Base-by-base conservation (phyloP, 75 land plant species). In the Cupressus sempervirens region DNA sequence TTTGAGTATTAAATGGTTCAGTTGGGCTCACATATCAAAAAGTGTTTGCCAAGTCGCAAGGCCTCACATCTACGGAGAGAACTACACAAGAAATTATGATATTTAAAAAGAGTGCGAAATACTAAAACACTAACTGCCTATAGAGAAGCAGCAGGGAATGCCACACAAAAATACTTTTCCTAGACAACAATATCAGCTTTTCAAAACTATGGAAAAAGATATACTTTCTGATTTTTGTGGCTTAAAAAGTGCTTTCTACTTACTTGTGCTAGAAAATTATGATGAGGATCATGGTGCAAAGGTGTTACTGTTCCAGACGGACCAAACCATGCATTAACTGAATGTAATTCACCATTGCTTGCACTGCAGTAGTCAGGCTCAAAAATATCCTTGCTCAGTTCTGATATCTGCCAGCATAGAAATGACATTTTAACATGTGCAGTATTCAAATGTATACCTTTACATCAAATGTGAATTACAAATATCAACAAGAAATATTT, bases 251-350 rank as follows among this genome's bases (percentile, higher is more conserved):
- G 26, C 38, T 79, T 50, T 36, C 45, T 14, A 43, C 85, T 81
- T 41, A 97, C 99, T 93, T 98, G 99, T 40, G 97, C 94, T 45
- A 98, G 89, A 84, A 98, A 88, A 88, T 98, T 98, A 86, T 98
- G 98, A 81, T 94, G 98, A 16, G 99, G 99, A 84, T 98, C 99
- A 89, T 98, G 93, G 85, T 98, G 99, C 83, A 98, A 77, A 50
- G 99, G 99, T 32, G 99, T 98, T 34, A 98, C 96, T 12, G 99
- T 98, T 80, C 98, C 99, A 83, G 90, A 80, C 84, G 99, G 99
- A 84, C 99, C 99, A 88, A 98, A 92, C 99, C 99, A 98, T 75
- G 99, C 99, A 88, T 98, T 96, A 40, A 96, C 87, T 46, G 97
- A 86, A 67, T 92, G 92, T 6, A 98, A 53, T 81, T 96, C 93